Conservation (phyloP, 164 flowering plant genomes). For the Warburgia ugandensis region DNA sequence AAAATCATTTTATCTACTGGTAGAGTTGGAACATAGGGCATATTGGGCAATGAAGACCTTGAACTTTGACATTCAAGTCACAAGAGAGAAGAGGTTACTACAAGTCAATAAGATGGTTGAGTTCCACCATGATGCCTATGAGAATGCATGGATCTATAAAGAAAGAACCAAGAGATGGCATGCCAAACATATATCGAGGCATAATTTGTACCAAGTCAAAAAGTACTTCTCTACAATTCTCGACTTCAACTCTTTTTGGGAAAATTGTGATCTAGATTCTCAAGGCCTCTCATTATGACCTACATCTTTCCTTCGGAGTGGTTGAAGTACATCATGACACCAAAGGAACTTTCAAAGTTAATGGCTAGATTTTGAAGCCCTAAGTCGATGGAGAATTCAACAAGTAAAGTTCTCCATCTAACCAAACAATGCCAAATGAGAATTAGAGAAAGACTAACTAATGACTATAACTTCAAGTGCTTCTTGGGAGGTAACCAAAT, state of each 20-base stretch:
- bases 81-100: not conserved
- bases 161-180: not conserved
- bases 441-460: no score
- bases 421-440: no score
- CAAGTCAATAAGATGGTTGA: conserved; percentile 4
- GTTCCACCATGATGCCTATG: not conserved
- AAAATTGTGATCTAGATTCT: not conserved
- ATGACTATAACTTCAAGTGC: no score
- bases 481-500: no score
- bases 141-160: conserved; percentile 1
- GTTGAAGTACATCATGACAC: not conserved
- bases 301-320: not conserved
- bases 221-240: not conserved
- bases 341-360: not conserved
- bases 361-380: not conserved
- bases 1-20: conserved; percentile 11
- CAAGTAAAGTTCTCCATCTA: no score
- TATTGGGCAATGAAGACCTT: conserved; percentile 8
- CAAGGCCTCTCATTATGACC: not conserved
- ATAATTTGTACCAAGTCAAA: not conserved
- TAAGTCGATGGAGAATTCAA: not conserved
- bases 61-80: not conserved
- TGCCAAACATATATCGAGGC: not conserved
- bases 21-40: conserved; percentile 11
- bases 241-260: no score